Conservation (phyloP, 1,284 basidiomycete genomes). For the Austroboletus novae-zelandiae region DNA sequence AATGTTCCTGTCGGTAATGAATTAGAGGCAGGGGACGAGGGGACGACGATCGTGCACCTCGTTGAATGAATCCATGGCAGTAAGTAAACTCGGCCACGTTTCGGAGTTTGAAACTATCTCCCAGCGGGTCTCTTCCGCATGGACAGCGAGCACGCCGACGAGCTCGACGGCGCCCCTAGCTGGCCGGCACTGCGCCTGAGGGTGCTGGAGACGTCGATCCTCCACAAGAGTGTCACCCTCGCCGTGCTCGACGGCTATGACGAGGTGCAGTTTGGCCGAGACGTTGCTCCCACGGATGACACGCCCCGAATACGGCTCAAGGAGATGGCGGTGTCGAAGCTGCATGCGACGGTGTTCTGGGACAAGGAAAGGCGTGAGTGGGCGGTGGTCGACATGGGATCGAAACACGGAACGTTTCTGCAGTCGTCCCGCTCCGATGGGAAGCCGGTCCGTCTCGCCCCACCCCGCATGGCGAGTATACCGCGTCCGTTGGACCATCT, state of each 20-base stretch:
- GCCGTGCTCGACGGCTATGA: slow-evolving; percentile 61
- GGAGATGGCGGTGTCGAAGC: slow-evolving; percentile 78
- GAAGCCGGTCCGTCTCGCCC: slow-evolving; percentile 51
- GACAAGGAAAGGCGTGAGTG: slow-evolving; percentile 56
- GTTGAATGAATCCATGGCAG: slow-evolving; percentile 50
- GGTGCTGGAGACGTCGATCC: slow-evolving; percentile 48
- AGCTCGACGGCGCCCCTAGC: slow-evolving; percentile 8
- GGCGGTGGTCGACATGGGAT: slow-evolving; percentile 79
- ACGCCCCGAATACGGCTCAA: slow-evolving; percentile 68
- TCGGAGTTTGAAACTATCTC: slow-evolving; percentile 1
- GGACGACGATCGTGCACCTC: slow-evolving; percentile 37
- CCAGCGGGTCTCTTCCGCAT: not conserved
- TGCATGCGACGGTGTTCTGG: slow-evolving; percentile 74
- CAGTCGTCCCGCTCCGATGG: slow-evolving; percentile 25
- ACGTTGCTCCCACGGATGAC: slow-evolving; percentile 49
- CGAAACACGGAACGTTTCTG: slow-evolving; percentile 74
- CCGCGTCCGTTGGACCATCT: slow-evolving; percentile 60
- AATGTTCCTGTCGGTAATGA: slow-evolving; percentile 8
- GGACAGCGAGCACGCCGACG: slow-evolving; percentile 13
- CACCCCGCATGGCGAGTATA: slow-evolving; percentile 61
- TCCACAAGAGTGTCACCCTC: slow-evolving; percentile 49
- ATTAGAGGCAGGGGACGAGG: not conserved
- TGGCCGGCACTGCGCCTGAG: slow-evolving; percentile 53
- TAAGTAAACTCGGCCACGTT: slow-evolving; percentile 16
- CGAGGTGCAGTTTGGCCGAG: slow-evolving; percentile 70